Conservation (phyloP, 176 grass and related monocot species). For the Calamus simplicifolius region DNA sequence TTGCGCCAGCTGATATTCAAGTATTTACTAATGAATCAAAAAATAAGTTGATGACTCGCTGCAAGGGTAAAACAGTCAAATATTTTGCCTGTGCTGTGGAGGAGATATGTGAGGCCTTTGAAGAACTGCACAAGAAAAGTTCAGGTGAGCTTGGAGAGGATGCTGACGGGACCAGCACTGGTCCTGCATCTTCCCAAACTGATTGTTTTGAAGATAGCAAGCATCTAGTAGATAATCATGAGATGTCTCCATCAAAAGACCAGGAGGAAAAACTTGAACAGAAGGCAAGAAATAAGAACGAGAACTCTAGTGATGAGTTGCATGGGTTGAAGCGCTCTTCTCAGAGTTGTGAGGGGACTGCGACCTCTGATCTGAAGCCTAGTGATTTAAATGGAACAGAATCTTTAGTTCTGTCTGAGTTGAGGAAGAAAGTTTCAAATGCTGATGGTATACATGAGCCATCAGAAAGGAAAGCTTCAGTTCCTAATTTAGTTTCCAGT, state of each 20-base stretch:
- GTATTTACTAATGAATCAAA: slow-evolving; percentile 73
- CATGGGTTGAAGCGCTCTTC: slow-evolving; percentile 20
- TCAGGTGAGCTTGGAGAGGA: slow-evolving; percentile 3
- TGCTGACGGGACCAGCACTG: background rate
- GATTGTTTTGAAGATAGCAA: slow-evolving; percentile 30
- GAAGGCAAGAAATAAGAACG: slow-evolving; percentile 21
- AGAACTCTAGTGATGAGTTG: slow-evolving; percentile 15
- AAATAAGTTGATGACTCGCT: slow-evolving; percentile 42
- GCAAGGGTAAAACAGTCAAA: slow-evolving; percentile 48
- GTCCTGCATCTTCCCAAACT: background rate
- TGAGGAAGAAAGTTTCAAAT: slow-evolving; percentile 27
- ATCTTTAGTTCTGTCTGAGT: slow-evolving; percentile 14
- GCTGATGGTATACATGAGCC: slow-evolving; percentile 22
- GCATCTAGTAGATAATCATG: slow-evolving; percentile 30
- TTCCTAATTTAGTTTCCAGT: slow-evolving; percentile 27
- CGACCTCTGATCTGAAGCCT: slow-evolving; percentile 5
- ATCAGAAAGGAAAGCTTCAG: slow-evolving; percentile 23
- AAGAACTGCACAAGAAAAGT: slow-evolving; percentile 33
- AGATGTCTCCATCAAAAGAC: slow-evolving; percentile 32
- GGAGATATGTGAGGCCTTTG: slow-evolving; percentile 79
- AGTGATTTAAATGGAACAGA: slow-evolving; percentile 21
- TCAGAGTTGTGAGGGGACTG: slow-evolving; percentile 14
- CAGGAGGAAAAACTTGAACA: slow-evolving; percentile 25
- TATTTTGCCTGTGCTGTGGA: slow-evolving; percentile 60
- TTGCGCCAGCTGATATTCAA: slow-evolving; percentile 70